These are phyloP conservation scores for Asterophora parasitica DNA, from an alignment of 768 basidiomycete genomes.

Conservation along the genomic window DNA sequence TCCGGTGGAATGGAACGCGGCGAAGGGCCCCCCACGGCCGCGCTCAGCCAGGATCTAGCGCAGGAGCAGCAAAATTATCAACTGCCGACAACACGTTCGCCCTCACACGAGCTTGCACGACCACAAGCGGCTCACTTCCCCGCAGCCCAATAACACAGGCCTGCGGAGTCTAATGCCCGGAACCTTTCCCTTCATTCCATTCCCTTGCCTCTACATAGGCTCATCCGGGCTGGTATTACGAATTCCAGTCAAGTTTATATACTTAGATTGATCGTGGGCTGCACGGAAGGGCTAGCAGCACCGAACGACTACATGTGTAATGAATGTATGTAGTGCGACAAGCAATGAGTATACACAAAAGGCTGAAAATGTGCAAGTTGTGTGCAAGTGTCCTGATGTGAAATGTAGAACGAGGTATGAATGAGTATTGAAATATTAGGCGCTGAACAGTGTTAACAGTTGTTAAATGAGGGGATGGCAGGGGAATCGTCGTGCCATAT, in stretches of 20 bases:
- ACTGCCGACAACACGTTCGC: not conserved
- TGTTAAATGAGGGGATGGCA: not conserved
- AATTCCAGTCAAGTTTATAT: not conserved
- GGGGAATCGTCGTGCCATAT: not conserved
- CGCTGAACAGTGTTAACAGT: too few relatives aligned
- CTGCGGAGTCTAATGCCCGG: not conserved
- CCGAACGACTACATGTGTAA: not conserved
- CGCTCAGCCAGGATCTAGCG: not conserved
- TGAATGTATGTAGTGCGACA: not conserved
- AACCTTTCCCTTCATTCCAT: not conserved
- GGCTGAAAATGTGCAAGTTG: not conserved
- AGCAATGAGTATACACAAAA: not conserved
- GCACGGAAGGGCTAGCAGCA: not conserved
- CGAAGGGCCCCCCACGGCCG: not conserved
- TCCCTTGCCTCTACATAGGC: not conserved
- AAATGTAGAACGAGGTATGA: too few relatives aligned
- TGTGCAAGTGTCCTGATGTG: not conserved
- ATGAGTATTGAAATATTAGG: not conserved
- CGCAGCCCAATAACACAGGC: slow-evolving; percentile 1
- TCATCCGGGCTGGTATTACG: not conserved
- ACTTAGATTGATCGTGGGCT: not conserved
- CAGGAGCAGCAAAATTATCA: not conserved
- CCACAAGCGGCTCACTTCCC: slow-evolving; percentile 3
- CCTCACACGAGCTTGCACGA: not conserved
- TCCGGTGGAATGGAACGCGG: too few relatives aligned